Percentiles rank a stretch among this genome's conserved stretches.
Evolutionary conservation across 495 filamentous ascomycete genomes (phyloP).

Genomic region (Copromyces sp.): DNA sequence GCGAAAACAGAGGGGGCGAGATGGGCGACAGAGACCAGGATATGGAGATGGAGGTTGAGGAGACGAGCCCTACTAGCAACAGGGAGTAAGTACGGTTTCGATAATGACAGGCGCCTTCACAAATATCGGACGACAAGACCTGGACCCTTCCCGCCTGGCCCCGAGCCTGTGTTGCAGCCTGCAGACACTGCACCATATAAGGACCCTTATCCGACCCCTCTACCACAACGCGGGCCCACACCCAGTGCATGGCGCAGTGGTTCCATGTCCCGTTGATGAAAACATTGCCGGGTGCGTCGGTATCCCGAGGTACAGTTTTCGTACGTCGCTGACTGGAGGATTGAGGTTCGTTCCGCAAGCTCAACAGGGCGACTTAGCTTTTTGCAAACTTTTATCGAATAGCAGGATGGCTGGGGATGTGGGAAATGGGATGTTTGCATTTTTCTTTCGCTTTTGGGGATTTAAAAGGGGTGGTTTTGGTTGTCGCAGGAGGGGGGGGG

Average conservation of each 20-base stretch:
- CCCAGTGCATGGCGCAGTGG: neutral
- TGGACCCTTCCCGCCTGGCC: neutral
- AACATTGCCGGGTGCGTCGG: neutral
- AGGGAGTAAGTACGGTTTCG: neutral
- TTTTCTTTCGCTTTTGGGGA: neutral
- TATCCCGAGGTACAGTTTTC: neutral
- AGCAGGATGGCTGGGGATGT: neutral
- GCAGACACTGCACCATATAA: neutral
- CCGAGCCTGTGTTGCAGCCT: neutral
- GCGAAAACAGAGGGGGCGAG: neutral
- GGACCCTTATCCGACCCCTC: neutral
- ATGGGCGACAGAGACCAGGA: neutral
- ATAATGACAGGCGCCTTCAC: neutral
- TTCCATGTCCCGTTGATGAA: neutral
- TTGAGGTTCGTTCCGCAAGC: neutral
- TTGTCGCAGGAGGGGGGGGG: neutral
- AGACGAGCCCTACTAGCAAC: neutral
- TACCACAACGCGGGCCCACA: neutral
- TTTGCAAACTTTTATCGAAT: neutral
- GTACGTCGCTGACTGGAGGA: neutral
- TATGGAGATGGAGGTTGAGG: neutral
- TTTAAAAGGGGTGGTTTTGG: neutral
- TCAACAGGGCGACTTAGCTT: neutral
- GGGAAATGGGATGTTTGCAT: neutral
- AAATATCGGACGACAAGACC: neutral